Evolutionary conservation across 2,329 filamentous ascomycete genomes (phyloP).

Genomic region (Laburnicola sp.): DNA sequence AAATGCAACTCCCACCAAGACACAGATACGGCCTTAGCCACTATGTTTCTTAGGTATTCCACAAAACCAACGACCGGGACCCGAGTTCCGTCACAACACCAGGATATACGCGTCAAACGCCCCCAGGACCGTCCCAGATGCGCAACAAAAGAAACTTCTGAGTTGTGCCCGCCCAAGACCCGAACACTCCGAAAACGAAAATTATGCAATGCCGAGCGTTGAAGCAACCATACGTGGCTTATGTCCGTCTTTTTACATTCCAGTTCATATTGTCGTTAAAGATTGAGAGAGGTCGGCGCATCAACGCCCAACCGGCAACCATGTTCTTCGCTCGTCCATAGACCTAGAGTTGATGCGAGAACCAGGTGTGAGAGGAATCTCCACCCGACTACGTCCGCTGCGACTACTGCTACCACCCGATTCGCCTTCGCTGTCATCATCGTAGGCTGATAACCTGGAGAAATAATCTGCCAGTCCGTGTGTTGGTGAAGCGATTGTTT

Average conservation of each 20-base stretch:
- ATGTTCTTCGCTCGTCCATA: conserved; percentile 64
- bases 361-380: conserved; percentile 66
- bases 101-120: conserved; percentile 10
- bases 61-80: too few relatives aligned
- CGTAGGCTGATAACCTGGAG: conserved; percentile 67
- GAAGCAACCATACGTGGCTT: neutral
- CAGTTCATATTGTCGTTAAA: conserved; percentile 36
- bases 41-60: too few relatives aligned
- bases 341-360: conserved; percentile 61
- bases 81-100: neutral
- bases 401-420: conserved; percentile 48
- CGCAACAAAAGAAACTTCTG: conserved; percentile 1
- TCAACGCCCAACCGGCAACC: conserved; percentile 52
- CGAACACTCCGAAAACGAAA: neutral
- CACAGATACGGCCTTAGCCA: neutral
- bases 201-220: conserved; percentile 4
- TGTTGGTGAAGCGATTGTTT: conserved; percentile 73
- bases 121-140: conserved; percentile 6
- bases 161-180: neutral
- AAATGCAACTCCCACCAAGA: neutral
- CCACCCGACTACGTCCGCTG: conserved; percentile 47
- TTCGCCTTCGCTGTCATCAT: conserved; percentile 63
- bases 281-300: neutral
- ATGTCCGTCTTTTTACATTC: conserved; percentile 9
- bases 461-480: conserved; percentile 84